Conservation (phyloP, 208 protist species). For the Trypanosoma rangeli region DNA sequence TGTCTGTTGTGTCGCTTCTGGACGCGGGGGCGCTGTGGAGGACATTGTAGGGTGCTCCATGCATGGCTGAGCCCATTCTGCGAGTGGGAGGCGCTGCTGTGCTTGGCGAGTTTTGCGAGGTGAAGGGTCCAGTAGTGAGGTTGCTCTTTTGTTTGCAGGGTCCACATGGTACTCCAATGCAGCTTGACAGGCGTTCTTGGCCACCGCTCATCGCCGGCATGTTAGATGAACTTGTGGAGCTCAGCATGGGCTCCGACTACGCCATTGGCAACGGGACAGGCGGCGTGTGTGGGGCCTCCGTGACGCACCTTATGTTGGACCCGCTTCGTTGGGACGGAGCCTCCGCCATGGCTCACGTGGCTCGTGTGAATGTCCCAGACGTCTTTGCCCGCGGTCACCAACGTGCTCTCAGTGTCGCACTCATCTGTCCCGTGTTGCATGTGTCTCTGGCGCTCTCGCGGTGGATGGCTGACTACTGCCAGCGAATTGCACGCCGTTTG, state of each 20-base stretch:
- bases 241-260: conserved; percentile 13
- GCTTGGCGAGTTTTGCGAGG: conserved; percentile 23
- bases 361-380: conserved; percentile 12
- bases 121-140: conserved; percentile 11
- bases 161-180: neutral
- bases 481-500: conserved; percentile 3
- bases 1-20: too few relatives aligned
- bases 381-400: conserved; percentile 15
- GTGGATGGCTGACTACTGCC: conserved; percentile 14
- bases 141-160: neutral
- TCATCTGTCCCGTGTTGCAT: neutral
- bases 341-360: conserved; percentile 5
- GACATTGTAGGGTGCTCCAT: neutral
- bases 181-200: neutral
- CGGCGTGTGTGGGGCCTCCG: neutral
- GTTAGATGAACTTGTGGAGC: conserved; percentile 13
- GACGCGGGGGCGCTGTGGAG: too few relatives aligned
- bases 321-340: neutral
- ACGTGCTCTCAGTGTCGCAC: conserved; percentile 2
- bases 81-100: neutral
- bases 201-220: neutral
- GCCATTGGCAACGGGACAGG: neutral
- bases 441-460: neutral
- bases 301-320: conserved; percentile 9
- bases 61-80: neutral